Evolutionary conservation across 139 green algal genomes (phyloP).

Genomic region (Closterium sp.): DNA sequence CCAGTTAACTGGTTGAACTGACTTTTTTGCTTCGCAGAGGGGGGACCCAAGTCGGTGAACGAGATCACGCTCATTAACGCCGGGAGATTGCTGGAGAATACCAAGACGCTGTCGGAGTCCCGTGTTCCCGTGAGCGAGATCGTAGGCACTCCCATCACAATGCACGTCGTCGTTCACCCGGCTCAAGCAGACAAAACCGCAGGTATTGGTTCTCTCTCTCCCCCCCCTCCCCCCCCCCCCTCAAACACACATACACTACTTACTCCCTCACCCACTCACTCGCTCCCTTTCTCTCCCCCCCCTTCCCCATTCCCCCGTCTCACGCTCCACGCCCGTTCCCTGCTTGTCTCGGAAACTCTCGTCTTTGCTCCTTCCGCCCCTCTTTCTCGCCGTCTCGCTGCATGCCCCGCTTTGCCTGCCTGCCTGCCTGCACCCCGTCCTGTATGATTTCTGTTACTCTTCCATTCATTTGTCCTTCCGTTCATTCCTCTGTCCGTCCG

Average conservation of each 20-base stretch:
- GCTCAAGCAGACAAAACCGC: background rate
- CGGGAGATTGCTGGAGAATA: constrained; percentile 47
- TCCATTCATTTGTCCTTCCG: no score
- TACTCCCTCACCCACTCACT: no score
- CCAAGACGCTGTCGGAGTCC: constrained; percentile 36
- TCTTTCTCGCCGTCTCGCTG: no score
- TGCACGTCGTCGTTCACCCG: constrained; percentile 43
- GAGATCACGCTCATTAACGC: constrained; percentile 48
- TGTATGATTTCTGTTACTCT: no score
- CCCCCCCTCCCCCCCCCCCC: no score
- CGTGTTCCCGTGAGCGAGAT: constrained; percentile 43
- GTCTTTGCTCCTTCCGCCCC: background rate
- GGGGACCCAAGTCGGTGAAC: background rate
- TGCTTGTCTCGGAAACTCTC: background rate
- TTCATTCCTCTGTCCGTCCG: background rate
- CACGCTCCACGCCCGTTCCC: background rate
- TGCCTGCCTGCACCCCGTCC: no score
- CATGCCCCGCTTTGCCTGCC: no score
- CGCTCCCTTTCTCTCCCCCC: no score
- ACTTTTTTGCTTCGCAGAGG: background rate
- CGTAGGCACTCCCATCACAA: constrained; percentile 33
- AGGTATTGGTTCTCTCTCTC: background rate
- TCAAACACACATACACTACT: no score
- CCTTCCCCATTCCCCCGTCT: background rate
- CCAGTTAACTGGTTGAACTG: no score